A percentile compares a stretch with the other conserved stretches of the same genome.
phyloP scores from a whole-genome alignment of 2,329 filamentous ascomycete genomes.

The Fusarium papillatum region DNA sequence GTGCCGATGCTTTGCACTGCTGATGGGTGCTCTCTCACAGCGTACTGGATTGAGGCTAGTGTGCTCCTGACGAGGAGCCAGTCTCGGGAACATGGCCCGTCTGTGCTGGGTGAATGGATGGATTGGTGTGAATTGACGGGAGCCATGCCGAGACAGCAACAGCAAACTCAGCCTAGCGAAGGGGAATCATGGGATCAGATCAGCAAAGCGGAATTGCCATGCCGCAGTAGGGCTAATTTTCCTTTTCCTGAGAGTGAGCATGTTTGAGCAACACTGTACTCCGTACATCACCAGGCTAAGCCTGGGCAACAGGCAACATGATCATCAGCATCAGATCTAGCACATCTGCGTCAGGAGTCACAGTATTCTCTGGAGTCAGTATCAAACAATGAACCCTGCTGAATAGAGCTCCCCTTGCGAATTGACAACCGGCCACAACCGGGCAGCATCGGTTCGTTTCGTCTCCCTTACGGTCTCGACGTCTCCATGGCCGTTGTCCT shows the following conservation, averaged over 20 bases:
- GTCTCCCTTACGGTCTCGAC: conserved; percentile 15
- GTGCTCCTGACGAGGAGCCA: conserved; percentile 18
- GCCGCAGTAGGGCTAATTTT: conserved; percentile 2
- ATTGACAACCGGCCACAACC: conserved; percentile 24
- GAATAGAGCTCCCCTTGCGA: not conserved
- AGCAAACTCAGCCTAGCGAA: not conserved
- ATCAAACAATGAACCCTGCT: not conserved
- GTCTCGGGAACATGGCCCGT: conserved; percentile 28
- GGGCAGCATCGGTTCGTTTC: conserved; percentile 36
- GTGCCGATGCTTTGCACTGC: conserved; percentile 20
- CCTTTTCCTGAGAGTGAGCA: not conserved
- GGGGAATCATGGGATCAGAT: conserved; percentile 9
- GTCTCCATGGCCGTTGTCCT: conserved; percentile 14
- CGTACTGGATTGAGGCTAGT: conserved; percentile 21
- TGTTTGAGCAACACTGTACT: not conserved
- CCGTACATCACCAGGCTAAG: not conserved
- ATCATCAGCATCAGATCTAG: conserved; percentile 14
- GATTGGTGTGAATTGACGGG: conserved; percentile 23
- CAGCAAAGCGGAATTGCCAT: conserved; percentile 3
- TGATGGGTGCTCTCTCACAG: not conserved
- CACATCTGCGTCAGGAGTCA: not conserved
- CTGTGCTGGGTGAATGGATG: conserved; percentile 16
- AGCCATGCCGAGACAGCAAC: conserved; percentile 33
- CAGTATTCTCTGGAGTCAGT: not conserved
- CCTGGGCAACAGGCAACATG: not conserved